Base-by-base conservation (phyloP, 176 grass and related monocot genomes). In the Lolium perenne region DNA sequence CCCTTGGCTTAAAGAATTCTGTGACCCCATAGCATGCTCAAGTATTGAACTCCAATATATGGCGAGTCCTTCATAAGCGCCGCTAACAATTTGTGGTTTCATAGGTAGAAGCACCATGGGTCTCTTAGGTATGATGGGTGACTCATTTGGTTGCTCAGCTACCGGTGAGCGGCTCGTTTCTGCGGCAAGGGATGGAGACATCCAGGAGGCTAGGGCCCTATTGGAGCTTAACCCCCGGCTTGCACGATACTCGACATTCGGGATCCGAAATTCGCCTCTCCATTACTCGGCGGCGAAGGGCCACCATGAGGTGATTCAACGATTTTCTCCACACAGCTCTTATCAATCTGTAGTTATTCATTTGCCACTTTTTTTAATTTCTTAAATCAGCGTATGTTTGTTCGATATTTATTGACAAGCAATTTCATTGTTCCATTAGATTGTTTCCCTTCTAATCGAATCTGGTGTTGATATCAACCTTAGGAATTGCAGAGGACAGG, bases 271-370 rank as follows among this genome's bases (percentile, higher is more conserved):
- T 82, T 92, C 97, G 7, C 94, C 97, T 59, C 94, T 99, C 32
- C 97, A 99, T 91, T 96, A 91, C 83, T 96, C 94, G 1, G 97
- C 97, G 25, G 88, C 94, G 5, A 91, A 92, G 75, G 97, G 97
- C 22, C 97, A 99, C 76, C 92, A 97, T 23, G 97, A 99, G 94
- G 97, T 99, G 64, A 93, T 77, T 73, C 55, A 85, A 29, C 73
- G 25, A 74, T 61, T 89, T 48, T 74, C 60, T 50, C 20, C 76
- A 29, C 63, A 26, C 5, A 87, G 48, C 69, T 43, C 13, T 79
- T 43, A 51, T 80, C 57, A 79, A 7, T 56, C 16, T 86, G 26
- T 17, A 54, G 55, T 67, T 73, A 70, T 25, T 83, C 83, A 12
- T 57, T 26, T 76, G 20, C 12, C 18, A n/a, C n/a, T 22, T 89